Conservation (phyloP, 2,329 filamentous ascomycete species). For the Nemania sp. region DNA sequence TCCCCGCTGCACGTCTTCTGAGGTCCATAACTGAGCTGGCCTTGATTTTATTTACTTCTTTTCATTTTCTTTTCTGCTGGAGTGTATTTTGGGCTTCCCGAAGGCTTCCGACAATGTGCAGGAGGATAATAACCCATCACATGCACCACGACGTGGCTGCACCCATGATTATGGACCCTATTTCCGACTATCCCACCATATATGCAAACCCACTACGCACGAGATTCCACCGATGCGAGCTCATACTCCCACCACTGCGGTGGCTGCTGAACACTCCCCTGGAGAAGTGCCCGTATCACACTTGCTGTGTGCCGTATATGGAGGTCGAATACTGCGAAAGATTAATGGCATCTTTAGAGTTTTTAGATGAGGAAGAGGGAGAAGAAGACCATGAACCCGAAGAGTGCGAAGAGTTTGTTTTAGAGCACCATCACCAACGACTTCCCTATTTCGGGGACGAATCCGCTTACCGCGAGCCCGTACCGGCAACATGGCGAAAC, state of each 20-base stretch:
- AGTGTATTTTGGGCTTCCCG: not conserved
- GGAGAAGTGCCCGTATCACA: constrained; percentile 43
- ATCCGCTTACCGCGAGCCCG: not conserved
- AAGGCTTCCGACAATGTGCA: constrained; percentile 42
- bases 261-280: constrained; percentile 7
- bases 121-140: constrained; percentile 38
- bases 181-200: not conserved
- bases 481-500: constrained; percentile 39
- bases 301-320: constrained; percentile 38
- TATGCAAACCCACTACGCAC: constrained; percentile 44
- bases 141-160: constrained; percentile 49
- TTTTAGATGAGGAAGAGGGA: not conserved
- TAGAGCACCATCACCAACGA: constrained; percentile 42
- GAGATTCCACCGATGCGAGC: constrained; percentile 43
- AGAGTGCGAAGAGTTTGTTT: constrained; percentile 37
- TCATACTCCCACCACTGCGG: constrained; percentile 14
- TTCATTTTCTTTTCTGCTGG: not conserved
- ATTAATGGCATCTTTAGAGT: not conserved
- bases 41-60: not conserved
- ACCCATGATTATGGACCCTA: constrained; percentile 40
- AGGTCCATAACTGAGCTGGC: constrained; percentile 15
- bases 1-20: constrained; percentile 13
- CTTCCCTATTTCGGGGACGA: constrained; percentile 40
- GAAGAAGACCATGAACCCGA: constrained; percentile 35
- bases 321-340: constrained; percentile 35